Evolutionary conservation across 1,284 basidiomycete genomes (phyloP), one percentile per base, ranked within the genome.

Genomic region (Vanrija sp.): DNA sequence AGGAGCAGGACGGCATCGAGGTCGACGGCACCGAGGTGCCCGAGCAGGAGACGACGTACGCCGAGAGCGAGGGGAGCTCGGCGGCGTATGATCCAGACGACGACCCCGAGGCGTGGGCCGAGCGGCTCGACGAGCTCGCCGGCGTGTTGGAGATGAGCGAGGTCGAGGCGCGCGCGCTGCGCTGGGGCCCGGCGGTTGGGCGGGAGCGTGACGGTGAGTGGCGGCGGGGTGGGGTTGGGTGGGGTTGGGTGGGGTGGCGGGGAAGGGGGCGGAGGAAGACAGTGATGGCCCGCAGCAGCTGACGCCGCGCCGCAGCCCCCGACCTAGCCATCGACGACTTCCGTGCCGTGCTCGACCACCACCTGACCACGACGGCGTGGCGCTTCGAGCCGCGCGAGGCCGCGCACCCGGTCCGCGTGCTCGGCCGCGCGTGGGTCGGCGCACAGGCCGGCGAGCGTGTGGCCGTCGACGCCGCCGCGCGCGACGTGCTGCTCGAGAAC

Each of bases 101-200:
- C 10, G 68, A 73, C 57, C 70, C 71, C 0, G 66, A 65, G 37
- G 64, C 54, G 12, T 73, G 65, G 53, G 69, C 66, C 7, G 53
- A 57, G 49, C 57, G 69, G n/a, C 49, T 71, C 19, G 69, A 74
- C 51, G 69, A 72, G 57, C 55, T 74, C 10, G 69, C 72, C 6
- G 72, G 72, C 8, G 56, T 65, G 41, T 23, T 68, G 36, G 72
- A 74, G 59, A 61, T 71, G 16, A 53, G 63, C 4, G 71, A 72
- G 50, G 61, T 54, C 8, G 72, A 74, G 54, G 61, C 61, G 9
- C 58, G 63, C 24, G 67, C 69, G 1, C 5, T 71, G 10, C 60
- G 63, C 43, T 70, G 68, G 67, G 72, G 70, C 15, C 66, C 69
- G 4, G 52, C 60, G 1, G 52, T 68, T 8, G 56, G 50, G 5